These are phyloP conservation scores for Calonectria fujianensis DNA, from an alignment of 2,329 filamentous ascomycete species.

Conservation along the genomic window DNA sequence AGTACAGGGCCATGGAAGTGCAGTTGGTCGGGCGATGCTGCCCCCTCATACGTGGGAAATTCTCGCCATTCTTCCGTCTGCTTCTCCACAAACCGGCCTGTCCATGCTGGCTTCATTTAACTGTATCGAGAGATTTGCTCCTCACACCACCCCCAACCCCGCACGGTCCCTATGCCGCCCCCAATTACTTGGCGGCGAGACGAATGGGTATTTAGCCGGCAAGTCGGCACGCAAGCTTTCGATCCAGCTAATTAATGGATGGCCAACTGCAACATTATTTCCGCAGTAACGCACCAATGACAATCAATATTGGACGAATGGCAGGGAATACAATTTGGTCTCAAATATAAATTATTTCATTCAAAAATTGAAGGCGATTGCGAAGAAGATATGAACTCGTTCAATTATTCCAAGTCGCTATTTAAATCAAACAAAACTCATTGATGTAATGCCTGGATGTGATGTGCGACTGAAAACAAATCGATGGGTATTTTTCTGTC, in stretches of 20 bases:
- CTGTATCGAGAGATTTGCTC: conserved; percentile 27
- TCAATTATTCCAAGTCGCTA: background rate
- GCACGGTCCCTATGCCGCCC: conserved; percentile 24
- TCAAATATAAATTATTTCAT: background rate
- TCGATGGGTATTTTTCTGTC: background rate
- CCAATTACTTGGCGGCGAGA: conserved; percentile 12
- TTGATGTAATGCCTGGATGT: background rate
- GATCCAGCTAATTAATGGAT: conserved; percentile 3
- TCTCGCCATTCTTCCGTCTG: conserved; percentile 15
- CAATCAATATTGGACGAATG: background rate
- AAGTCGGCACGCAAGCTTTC: conserved; percentile 20
- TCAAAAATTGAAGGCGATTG: background rate
- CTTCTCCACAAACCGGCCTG: conserved; percentile 27
- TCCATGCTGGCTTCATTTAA: conserved; percentile 14
- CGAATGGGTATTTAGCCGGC: conserved; percentile 26
- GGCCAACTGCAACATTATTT: background rate
- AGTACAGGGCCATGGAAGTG: background rate
- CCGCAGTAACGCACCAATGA: conserved; percentile 13
- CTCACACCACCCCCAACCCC: conserved; percentile 29
- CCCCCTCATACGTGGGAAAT: conserved; percentile 37
- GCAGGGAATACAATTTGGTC: background rate
- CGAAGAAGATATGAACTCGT: background rate
- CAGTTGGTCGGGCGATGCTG: background rate
- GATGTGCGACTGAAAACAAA: background rate
- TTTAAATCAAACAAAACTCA: background rate